phyloP scores from a whole-genome alignment of 306 rosid genomes.

The Cucurbita ficifolia region DNA sequence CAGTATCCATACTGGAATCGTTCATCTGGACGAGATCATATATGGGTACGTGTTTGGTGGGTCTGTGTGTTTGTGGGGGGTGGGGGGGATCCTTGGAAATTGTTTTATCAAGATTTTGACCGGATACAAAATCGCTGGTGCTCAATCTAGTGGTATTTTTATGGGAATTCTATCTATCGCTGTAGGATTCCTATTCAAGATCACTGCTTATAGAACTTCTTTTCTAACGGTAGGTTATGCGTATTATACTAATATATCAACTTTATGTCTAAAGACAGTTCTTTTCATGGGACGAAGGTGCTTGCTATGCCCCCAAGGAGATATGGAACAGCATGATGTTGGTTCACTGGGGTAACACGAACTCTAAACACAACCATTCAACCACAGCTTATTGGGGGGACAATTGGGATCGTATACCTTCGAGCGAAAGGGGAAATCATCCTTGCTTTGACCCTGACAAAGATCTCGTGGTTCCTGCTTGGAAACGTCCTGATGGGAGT shows the following conservation, averaged over 20 bases:
- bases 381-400: conserved; percentile 96
- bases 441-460: conserved; percentile 87
- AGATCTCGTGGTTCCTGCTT: conserved; percentile 96
- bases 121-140: too few relatives aligned
- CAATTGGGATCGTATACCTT: conserved; percentile 63
- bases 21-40: conserved; percentile 88
- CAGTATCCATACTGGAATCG: conserved; percentile 78
- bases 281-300: conserved; percentile 99
- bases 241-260: conserved; percentile 22
- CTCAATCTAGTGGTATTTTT: too few relatives aligned
- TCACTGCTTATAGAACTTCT: not conserved
- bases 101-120: too few relatives aligned
- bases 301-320: conserved; percentile 99
- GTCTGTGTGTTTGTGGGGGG: not conserved
- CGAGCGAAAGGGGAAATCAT: conserved; percentile 62
- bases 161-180: too few relatives aligned
- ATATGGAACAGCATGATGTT: conserved; percentile 97
- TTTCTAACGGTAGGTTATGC: not conserved
- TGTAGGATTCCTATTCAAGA: too few relatives aligned
- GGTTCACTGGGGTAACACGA: conserved; percentile 99
- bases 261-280: conserved; percentile 56
- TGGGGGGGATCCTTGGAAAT: not conserved
- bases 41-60: conserved; percentile 51
- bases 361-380: conserved; percentile 74
- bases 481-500: conserved; percentile 71